phyloP scores from a whole-genome alignment of 768 basidiomycete genomes.

The Naganishia vaughanmartiniae region DNA sequence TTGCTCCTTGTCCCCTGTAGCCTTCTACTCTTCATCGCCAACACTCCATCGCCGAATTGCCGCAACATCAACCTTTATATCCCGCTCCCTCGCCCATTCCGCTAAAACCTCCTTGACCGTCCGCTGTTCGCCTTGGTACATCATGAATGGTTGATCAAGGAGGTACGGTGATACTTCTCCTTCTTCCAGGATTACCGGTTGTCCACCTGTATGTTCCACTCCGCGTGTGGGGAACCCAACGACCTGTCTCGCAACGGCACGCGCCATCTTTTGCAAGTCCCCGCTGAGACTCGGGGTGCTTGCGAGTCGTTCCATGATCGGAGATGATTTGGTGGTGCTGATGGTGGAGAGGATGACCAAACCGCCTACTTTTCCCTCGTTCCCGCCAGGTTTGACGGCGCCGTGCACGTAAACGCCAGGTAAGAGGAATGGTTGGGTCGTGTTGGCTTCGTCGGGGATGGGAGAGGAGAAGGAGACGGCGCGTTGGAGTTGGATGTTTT shows the following conservation, averaged over 20 bases:
- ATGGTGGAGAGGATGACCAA: slow-evolving; percentile 55
- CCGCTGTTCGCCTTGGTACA: slow-evolving; percentile 43
- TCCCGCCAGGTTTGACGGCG: slow-evolving; percentile 41
- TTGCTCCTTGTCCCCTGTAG: neutral
- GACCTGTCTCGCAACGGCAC: slow-evolving; percentile 78
- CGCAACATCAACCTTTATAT: slow-evolving; percentile 41
- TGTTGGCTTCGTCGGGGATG: slow-evolving; percentile 39
- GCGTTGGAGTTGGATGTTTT: slow-evolving; percentile 53
- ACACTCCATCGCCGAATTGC: slow-evolving; percentile 48
- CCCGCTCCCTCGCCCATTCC: slow-evolving; percentile 44
- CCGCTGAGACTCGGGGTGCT: slow-evolving; percentile 53
- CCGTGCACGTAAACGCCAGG: slow-evolving; percentile 50
- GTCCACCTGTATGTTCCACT: slow-evolving; percentile 45
- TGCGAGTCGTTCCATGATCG: slow-evolving; percentile 41
- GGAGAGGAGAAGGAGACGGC: slow-evolving; percentile 51
- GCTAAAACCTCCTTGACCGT: slow-evolving; percentile 43
- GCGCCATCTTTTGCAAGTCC: slow-evolving; percentile 66
- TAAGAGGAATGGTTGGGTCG: slow-evolving; percentile 36
- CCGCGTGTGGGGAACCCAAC: slow-evolving; percentile 71
- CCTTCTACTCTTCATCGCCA: slow-evolving; percentile 37
- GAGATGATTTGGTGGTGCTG: slow-evolving; percentile 48
- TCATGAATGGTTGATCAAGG: slow-evolving; percentile 45
- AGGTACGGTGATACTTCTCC: slow-evolving; percentile 39
- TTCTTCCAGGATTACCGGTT: slow-evolving; percentile 27
- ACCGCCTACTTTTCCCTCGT: slow-evolving; percentile 57